A percentile compares a stretch with the other conserved stretches of the same genome.
Evolutionary conservation across 257 asterid genomes (phyloP).

Genomic region (Nicotiana sylvestris): DNA sequence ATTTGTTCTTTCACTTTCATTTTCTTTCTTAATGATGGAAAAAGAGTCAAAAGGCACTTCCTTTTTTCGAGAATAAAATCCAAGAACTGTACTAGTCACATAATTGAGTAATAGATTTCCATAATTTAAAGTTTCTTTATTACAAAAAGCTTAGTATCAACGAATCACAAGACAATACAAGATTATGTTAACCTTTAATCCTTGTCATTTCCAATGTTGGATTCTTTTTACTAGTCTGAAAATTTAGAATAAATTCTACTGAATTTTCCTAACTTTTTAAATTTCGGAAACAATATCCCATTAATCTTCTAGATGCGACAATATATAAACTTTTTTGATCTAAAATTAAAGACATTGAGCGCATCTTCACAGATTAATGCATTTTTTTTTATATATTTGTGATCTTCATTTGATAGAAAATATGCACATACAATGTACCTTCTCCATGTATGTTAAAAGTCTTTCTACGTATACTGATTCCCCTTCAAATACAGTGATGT

Average conservation of each 20-base stretch:
- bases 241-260: no score
- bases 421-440: no score
- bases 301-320: no score
- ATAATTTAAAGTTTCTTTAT: no score
- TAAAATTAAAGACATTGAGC: no score
- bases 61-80: conserved; percentile 7
- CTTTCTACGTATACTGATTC: not conserved
- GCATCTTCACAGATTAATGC: no score
- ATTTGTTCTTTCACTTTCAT: not conserved
- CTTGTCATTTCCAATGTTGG: not conserved
- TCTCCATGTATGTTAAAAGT: not conserved
- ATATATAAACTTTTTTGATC: no score
- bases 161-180: not conserved
- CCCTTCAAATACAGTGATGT: not conserved
- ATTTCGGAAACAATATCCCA: no score
- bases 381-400: no score
- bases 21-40: not conserved
- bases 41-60: not conserved
- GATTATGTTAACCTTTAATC: not conserved
- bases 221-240: no score
- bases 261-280: no score
- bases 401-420: no score
- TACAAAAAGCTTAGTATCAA: not conserved
- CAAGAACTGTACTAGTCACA: not conserved
- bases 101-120: not conserved